Evolutionary conservation across 768 basidiomycete genomes (phyloP), one percentile per base, ranked within the genome.

Genomic region (Kwoniella shandongensis): DNA sequence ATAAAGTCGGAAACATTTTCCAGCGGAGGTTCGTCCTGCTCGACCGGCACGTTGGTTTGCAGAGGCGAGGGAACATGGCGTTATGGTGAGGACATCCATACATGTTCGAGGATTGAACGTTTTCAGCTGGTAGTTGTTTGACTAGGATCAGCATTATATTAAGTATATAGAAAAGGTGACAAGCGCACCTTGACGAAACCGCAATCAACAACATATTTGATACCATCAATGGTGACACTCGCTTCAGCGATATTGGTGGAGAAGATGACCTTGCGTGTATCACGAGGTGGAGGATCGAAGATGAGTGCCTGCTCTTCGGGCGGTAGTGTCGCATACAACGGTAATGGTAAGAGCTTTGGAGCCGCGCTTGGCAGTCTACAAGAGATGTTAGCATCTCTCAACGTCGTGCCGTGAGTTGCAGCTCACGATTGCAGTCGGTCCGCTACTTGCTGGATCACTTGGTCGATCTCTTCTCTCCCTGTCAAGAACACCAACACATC

Each of bases 201-300:
- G 57, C 85, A 86, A 69, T 99, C 96, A 2, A 98, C 82, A 13
- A 99, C 93, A 69, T 86, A 98, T 63, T 87, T 88, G 59, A 98
- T 86, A 2, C 93, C 92, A 39, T 97, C 91, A 54, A 99, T 97
- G 0, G 96, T 99, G 22, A 99, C 88, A 72, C 89, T 92, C 15
- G 96, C 93, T 78, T 99, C 96, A 15, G 96, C 96, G 46, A 98
- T 93, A 73, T 99, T 99, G 0, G 96, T 99, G 3, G 89, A 83
- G 26, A 96, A 83, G 49, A 99, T 86, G 49, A 96, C 86, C 76
- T 98, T 99, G 51, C 96, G 83, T 2, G 81, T 84, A 44, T 88
- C 87, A 29, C 81, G 79, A n/a, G 85, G 84, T 15, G 88, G 78
- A 6, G 86, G 82, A 57, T 88, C 84, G 67, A 99, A 99, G 2